A percentile compares a stretch with the other conserved stretches of the same genome.
Evolutionary conservation across 345 rosid species (phyloP).

Genomic region (Hibiscus syriacus): DNA sequence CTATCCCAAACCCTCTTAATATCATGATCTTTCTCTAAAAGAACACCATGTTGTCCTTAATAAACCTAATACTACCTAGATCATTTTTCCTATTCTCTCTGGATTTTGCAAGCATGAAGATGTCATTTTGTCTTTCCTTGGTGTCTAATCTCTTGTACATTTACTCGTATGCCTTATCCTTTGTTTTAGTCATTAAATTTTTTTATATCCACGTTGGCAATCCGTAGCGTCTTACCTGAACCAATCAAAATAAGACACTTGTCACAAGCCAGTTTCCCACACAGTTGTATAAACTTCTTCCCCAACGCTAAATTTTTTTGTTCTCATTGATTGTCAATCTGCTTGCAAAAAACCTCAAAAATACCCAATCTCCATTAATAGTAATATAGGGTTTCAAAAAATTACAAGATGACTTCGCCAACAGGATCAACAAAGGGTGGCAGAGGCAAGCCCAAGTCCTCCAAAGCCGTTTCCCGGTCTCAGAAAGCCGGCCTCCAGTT

Average conservation of each 20-base stretch:
- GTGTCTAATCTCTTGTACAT: no score
- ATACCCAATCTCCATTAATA: no score
- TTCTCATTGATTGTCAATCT: not conserved
- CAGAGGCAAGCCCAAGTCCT: not conserved
- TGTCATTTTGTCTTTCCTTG: no score
- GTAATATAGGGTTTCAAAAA: not conserved
- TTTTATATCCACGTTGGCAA: not conserved
- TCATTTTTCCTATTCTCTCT: no score
- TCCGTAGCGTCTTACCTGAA: not conserved
- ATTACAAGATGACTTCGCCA: not conserved
- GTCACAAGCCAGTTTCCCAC: not conserved
- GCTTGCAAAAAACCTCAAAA: not conserved
- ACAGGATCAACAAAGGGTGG: not conserved
- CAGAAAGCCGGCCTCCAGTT: constrained; percentile 66
- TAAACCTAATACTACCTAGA: no score
- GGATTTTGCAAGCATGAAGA: no score
- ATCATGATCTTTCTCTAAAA: no score
- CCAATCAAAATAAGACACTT: not conserved
- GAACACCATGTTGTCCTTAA: no score
- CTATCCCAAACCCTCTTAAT: no score
- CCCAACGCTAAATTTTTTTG: not conserved
- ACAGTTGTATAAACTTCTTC: not conserved
- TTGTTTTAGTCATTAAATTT: no score
- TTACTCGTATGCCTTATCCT: no score
- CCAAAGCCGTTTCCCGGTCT: constrained; percentile 57